Conservation (phyloP, 257 asterid genomes). For the Fraxinus americana region DNA sequence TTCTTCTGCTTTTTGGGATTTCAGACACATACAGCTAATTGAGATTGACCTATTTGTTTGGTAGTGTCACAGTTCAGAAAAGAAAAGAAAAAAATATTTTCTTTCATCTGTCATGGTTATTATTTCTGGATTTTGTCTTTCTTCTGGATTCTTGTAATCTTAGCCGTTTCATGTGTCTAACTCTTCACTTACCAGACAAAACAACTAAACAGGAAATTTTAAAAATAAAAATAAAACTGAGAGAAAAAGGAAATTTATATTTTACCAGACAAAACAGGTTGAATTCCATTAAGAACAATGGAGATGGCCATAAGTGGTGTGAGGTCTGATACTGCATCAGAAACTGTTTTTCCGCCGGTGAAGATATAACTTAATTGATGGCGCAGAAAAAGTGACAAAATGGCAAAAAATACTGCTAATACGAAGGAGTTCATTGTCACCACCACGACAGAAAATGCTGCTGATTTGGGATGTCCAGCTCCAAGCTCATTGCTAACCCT, state of each 20-base stretch:
- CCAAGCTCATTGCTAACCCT: slow-evolving; percentile 81
- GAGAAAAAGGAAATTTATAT: too few species aligned
- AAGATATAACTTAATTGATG: slow-evolving; percentile 56
- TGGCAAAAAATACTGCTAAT: slow-evolving; percentile 33
- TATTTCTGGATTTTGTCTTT: too few species aligned
- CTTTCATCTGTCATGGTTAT: too few species aligned
- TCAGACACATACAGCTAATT: too few species aligned
- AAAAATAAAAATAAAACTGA: background rate
- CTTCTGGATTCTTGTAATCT: too few species aligned
- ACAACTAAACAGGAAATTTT: too few species aligned
- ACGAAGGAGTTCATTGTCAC: slow-evolving; percentile 42
- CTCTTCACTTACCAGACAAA: too few species aligned
- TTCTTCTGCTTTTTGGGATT: too few species aligned
- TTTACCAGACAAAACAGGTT: slow-evolving; percentile 75
- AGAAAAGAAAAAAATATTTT: too few species aligned
- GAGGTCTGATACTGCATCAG: slow-evolving; percentile 60
- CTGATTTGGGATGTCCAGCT: slow-evolving; percentile 74
- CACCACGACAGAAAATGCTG: slow-evolving; percentile 60
- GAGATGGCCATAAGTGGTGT: slow-evolving; percentile 58
- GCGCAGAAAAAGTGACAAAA: slow-evolving; percentile 36
- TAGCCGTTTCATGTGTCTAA: too few species aligned
- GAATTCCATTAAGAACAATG: slow-evolving; percentile 65
- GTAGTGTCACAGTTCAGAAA: too few species aligned
- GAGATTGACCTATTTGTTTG: too few species aligned
- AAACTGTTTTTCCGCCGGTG: slow-evolving; percentile 54